phyloP scores from a whole-genome alignment of 371 early-diverging fungal genomes.

The Actinomortierella ambigua region DNA sequence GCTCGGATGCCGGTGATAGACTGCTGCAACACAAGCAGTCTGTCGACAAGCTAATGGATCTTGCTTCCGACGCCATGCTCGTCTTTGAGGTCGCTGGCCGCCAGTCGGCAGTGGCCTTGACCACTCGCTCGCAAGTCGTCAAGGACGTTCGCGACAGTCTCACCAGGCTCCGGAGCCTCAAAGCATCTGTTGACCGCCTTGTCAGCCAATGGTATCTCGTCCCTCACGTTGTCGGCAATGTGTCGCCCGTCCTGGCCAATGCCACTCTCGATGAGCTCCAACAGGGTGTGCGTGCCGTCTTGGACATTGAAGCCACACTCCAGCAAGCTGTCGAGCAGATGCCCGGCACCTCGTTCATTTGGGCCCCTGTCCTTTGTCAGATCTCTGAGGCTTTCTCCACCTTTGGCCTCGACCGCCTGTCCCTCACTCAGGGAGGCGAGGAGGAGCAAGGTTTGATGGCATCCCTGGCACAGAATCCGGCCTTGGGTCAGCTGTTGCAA shows the following conservation, averaged over 20 bases:
- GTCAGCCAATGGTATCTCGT: conserved; percentile 38
- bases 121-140: conserved; percentile 31
- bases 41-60: conserved; percentile 52
- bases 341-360: conserved; percentile 28
- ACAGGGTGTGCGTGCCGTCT: conserved; percentile 27
- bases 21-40: conserved; percentile 54
- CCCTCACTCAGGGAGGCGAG: conserved; percentile 7
- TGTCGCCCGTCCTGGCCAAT: conserved; percentile 23
- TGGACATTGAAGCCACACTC: conserved; percentile 25
- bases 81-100: conserved; percentile 43
- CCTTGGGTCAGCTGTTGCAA: conserved; percentile 27
- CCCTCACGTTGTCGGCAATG: conserved; percentile 31
- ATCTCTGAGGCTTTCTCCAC: conserved; percentile 41
- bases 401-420: not conserved
- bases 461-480: conserved; percentile 26
- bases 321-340: conserved; percentile 27
- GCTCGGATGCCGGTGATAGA: conserved; percentile 25
- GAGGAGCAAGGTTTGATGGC: conserved; percentile 3
- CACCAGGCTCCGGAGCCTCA: conserved; percentile 29
- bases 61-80: conserved; percentile 45
- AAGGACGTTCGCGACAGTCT: conserved; percentile 14
- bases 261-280: conserved; percentile 22
- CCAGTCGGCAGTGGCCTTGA: conserved; percentile 21
- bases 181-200: conserved; percentile 25
- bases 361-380: conserved; percentile 36